Evolutionary conservation across 345 rosid species (phyloP).

Genomic region (Heritiera fomes): DNA sequence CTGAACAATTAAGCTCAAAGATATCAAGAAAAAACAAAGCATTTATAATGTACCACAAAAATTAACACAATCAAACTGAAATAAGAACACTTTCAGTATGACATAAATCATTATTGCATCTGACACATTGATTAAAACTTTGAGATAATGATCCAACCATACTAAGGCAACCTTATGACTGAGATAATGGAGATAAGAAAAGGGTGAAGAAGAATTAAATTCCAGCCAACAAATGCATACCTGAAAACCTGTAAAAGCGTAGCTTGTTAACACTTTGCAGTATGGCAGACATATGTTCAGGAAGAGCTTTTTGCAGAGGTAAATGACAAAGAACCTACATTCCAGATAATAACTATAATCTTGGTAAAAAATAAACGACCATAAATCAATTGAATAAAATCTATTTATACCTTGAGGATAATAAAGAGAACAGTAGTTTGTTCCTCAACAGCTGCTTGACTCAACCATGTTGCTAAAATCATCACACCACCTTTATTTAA

Average conservation of each 20-base stretch:
- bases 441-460: conserved; percentile 85
- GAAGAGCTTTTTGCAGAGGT: conserved; percentile 85
- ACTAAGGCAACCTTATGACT: not conserved
- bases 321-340: conserved; percentile 84
- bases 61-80: not conserved
- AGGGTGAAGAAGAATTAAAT: not conserved
- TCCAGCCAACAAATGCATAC: conserved; percentile 48
- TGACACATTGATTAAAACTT: conserved; percentile 4
- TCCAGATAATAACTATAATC: conserved; percentile 24
- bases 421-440: conserved; percentile 75
- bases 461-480: conserved; percentile 93
- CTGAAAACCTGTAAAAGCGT: conserved; percentile 80
- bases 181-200: not conserved
- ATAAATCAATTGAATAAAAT: conserved; percentile 6
- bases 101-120: not conserved
- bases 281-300: conserved; percentile 90
- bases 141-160: not conserved
- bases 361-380: conserved; percentile 19
- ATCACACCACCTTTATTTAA: conserved; percentile 85
- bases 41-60: not conserved
- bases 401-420: conserved; percentile 57
- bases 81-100: not conserved
- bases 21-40: not conserved
- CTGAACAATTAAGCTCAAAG: not conserved
- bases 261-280: conserved; percentile 83